Conservation (phyloP, 352 stramenopile species). For the Elongisporangium anandrum region DNA sequence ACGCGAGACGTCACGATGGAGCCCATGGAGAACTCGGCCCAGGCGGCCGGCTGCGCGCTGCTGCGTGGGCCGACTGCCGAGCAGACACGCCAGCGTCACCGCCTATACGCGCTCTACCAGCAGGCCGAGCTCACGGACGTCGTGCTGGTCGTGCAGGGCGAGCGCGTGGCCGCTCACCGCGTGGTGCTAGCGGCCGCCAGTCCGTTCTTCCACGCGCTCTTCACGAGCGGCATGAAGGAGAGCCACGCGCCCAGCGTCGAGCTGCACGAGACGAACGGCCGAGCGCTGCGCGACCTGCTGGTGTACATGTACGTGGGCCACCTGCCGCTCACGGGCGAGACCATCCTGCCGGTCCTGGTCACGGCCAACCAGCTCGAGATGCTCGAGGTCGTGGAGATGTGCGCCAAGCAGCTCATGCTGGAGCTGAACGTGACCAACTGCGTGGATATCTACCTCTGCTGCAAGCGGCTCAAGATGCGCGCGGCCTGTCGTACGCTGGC, state of each 20-base stretch:
- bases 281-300: slow-evolving; percentile 45
- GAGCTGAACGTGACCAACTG: slow-evolving; percentile 62
- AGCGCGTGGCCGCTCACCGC: slow-evolving; percentile 49
- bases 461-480: slow-evolving; percentile 47
- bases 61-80: slow-evolving; percentile 7
- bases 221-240: slow-evolving; percentile 75
- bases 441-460: slow-evolving; percentile 71
- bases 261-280: slow-evolving; percentile 42
- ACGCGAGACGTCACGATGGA: slow-evolving; percentile 9
- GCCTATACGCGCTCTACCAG: slow-evolving; percentile 44
- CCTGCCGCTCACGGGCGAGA: slow-evolving; percentile 45
- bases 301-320: slow-evolving; percentile 71
- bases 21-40: slow-evolving; percentile 21
- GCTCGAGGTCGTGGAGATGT: slow-evolving; percentile 59
- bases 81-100: slow-evolving; percentile 31
- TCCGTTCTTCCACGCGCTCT: slow-evolving; percentile 72
- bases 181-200: slow-evolving; percentile 57
- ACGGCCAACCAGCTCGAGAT: slow-evolving; percentile 73
- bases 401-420: slow-evolving; percentile 70
- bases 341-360: slow-evolving; percentile 56
- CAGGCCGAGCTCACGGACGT: slow-evolving; percentile 56
- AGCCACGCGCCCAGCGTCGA: slow-evolving; percentile 31
- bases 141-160: slow-evolving; percentile 42
- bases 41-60: slow-evolving; percentile 3
- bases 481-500: slow-evolving; percentile 42